Conservation (phyloP, 352 stramenopile genomes). For the Phytopythium boreale region DNA sequence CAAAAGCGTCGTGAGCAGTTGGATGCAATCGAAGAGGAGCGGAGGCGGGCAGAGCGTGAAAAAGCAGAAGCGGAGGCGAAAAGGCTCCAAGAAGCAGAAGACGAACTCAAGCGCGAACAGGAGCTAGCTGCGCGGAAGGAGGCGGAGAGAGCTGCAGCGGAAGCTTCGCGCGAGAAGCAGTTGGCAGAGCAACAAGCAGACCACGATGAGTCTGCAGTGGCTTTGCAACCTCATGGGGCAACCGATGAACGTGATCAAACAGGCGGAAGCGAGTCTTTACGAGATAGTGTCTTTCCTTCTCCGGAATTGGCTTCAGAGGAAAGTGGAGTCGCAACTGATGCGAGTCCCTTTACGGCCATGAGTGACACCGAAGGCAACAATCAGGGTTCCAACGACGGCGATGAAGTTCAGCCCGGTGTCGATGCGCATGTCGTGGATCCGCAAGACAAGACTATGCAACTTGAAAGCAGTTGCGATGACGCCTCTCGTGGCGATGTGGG, state of each 20-base stretch:
- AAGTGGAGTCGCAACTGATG: not conserved
- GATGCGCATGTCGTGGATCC: not conserved
- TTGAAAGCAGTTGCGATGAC: not conserved
- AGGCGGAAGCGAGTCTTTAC: not conserved
- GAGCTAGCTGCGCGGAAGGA: not conserved
- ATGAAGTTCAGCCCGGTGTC: not conserved
- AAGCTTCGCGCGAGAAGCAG: not conserved
- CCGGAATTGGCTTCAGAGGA: not conserved
- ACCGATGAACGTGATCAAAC: not conserved
- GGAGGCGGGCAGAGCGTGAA: slow-evolving; percentile 5
- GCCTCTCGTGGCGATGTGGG: not conserved
- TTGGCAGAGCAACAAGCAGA: not conserved
- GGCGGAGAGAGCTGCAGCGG: not conserved
- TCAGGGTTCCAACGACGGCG: not conserved
- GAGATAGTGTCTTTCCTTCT: not conserved
- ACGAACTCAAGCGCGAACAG: slow-evolving; percentile 9
- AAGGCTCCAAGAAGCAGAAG: slow-evolving; percentile 4
- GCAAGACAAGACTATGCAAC: not conserved
- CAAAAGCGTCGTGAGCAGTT: slow-evolving; percentile 7
- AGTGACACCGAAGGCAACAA: not conserved
- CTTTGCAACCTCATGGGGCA: too few species aligned
- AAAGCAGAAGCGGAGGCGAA: slow-evolving; percentile 12
- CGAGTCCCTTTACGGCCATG: not conserved
- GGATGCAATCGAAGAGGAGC: slow-evolving; percentile 15
- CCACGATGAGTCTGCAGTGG: not conserved